Evolutionary conservation across 371 early-diverging fungal genomes (phyloP), one percentile per base, ranked within the genome.

Genomic region (Apophysomyces variabilis): DNA sequence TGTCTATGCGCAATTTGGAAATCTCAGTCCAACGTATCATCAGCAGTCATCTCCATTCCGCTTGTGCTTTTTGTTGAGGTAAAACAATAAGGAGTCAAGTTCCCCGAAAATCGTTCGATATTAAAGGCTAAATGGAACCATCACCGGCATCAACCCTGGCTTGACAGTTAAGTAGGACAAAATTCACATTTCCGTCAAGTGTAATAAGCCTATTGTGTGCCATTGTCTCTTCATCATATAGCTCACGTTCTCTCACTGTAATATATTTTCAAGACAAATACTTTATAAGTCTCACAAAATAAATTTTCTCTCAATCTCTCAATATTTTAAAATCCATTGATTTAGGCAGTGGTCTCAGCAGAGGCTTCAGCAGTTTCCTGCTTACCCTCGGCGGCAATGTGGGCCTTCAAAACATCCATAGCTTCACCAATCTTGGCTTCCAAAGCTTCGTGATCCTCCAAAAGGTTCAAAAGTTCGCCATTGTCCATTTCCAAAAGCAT

Each of bases 401-500:
- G 54, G 21, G 54, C 54, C 68, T 90, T 82, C 57, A 98, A 86
- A 12, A 95, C 96, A 39, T 85, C 83, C 64, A 95, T 78, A 54
- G 99, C 99, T 86, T 97, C 98, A 35, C 78, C 72, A 67, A 97
- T 88, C 87, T 95, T 78, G 57, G 69, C 72, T 58, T 74, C 66
- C 58, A 90, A 81, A 21, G 85, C 85, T 11, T 70, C 79, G 63
- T 80, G 70, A 69, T 85, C 80, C 74, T 94, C 92, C 60, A 95
- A 70, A 66, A 96, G 71, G 70, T 88, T 85, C 66, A 95, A 77
- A 38, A 95, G 79, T 73, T 96, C 95, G 60, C 82, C 74, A 71
- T 92, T 91, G 73, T 94, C 93, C 95, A 95, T 95, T 79, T 96
- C 96, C 62, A 96, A 82, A 58, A 96, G 84, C 95, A 96, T 96